Conservation (phyloP, 202 grass and related monocot species). For the Setaria viridis region DNA sequence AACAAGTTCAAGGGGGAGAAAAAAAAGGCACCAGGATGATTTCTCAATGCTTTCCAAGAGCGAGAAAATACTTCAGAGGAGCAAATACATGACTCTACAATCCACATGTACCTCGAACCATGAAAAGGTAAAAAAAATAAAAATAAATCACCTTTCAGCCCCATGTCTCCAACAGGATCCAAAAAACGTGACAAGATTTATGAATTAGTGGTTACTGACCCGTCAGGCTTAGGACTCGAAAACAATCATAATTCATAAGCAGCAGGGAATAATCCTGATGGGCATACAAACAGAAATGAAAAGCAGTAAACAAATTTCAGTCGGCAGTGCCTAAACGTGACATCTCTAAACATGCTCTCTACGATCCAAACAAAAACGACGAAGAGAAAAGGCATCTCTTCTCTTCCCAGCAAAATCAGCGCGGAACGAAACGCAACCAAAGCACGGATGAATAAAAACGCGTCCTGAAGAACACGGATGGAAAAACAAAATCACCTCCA, state of each 20-base stretch:
- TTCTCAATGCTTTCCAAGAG: not conserved
- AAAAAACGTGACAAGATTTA: not conserved
- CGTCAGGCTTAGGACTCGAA: not conserved
- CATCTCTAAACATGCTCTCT: not conserved
- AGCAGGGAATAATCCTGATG: not conserved
- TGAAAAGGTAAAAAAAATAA: not conserved
- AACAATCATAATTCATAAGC: constrained; percentile 1
- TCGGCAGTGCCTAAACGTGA: not conserved
- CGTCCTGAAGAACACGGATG: not conserved
- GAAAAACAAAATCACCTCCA: constrained; percentile 7
- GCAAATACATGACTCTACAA: not conserved
- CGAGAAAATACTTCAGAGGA: not conserved
- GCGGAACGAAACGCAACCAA: not conserved
- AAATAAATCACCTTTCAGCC: not conserved
- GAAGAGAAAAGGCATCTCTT: constrained; percentile 1
- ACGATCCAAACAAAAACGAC: not conserved
- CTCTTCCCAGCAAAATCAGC: not conserved
- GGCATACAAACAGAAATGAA: constrained; percentile 21
- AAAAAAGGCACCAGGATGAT: not conserved
- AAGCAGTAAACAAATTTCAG: not conserved
- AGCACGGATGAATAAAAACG: not conserved
- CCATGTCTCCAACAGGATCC: not conserved
- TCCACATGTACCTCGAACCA: constrained; percentile 4
- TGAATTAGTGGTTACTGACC: not conserved
- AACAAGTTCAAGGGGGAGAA: not conserved